These are phyloP conservation scores for Lipomyces mesembrius DNA, from an alignment of 805 yeast species.

Conservation along the genomic window DNA sequence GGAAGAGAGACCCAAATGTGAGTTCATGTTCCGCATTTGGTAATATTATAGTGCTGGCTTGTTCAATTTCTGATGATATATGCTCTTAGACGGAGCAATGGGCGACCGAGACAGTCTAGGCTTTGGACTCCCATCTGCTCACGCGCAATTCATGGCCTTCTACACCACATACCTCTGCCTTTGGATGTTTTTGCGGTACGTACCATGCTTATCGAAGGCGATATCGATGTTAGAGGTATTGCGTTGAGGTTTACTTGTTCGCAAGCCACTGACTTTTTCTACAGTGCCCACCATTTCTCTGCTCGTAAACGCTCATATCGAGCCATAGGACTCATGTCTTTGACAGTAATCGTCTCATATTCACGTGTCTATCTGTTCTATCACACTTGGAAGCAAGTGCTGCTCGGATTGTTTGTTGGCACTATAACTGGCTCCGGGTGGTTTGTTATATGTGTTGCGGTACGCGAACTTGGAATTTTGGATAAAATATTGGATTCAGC, in stretches of 20 bases:
- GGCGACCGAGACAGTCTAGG: conserved; percentile 49
- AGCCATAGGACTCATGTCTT: conserved; percentile 30
- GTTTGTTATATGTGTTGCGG: conserved; percentile 56
- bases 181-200: conserved; percentile 42
- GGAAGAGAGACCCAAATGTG: conserved; percentile 69
- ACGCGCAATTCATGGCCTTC: conserved; percentile 93
- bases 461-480: conserved; percentile 70
- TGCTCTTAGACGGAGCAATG: conserved; percentile 15
- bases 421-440: conserved; percentile 60
- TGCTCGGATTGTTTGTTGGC: conserved; percentile 74
- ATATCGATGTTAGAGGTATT: background rate
- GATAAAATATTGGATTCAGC: conserved; percentile 66
- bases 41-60: background rate
- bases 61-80: background rate
- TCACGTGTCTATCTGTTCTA: conserved; percentile 66
- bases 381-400: conserved; percentile 74
- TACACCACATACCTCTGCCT: conserved; percentile 51
- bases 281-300: conserved; percentile 43
- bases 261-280: background rate
- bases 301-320: conserved; percentile 41
- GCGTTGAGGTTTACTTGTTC: too few species aligned
- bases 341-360: conserved; percentile 46
- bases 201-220: background rate
- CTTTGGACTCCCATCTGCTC: conserved; percentile 98
- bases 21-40: conserved; percentile 34